Conservation (phyloP, 2,329 filamentous ascomycete genomes). For the Diaporthe citri region DNA sequence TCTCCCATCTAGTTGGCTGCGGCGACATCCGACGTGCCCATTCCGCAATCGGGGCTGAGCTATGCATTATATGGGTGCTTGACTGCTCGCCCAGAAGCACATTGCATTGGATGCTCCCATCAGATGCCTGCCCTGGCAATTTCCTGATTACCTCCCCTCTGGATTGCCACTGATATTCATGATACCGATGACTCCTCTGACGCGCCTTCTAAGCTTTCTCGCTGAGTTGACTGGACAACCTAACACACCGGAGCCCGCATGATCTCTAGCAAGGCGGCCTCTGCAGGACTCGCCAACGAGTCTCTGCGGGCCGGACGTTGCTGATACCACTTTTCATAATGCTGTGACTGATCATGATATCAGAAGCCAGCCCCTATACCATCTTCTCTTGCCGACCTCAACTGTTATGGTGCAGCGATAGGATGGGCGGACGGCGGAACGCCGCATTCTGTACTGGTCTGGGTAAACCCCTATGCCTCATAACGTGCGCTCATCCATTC, state of each 20-base stretch:
- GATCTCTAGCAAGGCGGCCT: background rate
- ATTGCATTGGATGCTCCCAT: background rate
- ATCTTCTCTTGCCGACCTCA: background rate
- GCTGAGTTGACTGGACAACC: background rate
- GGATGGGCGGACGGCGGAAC: no score
- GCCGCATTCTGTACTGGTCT: background rate
- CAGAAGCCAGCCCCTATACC: background rate
- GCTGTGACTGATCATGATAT: background rate
- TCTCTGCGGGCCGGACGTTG: background rate
- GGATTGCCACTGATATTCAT: background rate
- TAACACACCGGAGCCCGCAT: background rate
- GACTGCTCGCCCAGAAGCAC: background rate
- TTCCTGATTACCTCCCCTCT: background rate
- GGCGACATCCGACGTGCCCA: background rate
- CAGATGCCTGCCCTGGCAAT: background rate
- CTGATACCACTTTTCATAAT: background rate
- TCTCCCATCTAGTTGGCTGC: slow-evolving; percentile 17
- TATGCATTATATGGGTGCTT: background rate
- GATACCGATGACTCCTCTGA: background rate
- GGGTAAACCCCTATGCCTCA: slow-evolving; percentile 48
- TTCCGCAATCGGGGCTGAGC: background rate
- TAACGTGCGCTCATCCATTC: slow-evolving; percentile 65
- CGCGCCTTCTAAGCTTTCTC: background rate
- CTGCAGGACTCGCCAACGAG: background rate
- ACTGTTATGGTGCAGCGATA: background rate